A percentile compares a stretch with the other conserved stretches of the same genome.
These are phyloP conservation scores for Saccharomycopsis schoenii DNA, from an alignment of 805 yeast genomes.

Conservation along the genomic window DNA sequence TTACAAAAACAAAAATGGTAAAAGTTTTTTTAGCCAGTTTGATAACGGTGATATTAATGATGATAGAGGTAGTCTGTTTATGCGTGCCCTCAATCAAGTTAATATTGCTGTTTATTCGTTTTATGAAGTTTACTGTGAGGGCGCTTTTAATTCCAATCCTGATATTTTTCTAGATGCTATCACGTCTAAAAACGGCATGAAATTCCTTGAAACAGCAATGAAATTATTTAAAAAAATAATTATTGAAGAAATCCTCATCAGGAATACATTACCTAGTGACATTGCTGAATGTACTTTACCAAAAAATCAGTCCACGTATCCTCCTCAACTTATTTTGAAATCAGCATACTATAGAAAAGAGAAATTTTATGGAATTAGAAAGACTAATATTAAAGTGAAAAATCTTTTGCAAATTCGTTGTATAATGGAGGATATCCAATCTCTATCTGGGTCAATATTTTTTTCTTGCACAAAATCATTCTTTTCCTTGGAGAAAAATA, in stretches of 20 bases:
- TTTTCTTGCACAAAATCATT: neutral
- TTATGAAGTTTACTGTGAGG: conserved; percentile 4
- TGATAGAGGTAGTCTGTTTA: conserved; percentile 18
- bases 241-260: conserved; percentile 47
- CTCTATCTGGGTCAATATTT: conserved; percentile 4
- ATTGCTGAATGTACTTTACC: conserved; percentile 37
- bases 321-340: conserved; percentile 33
- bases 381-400: conserved; percentile 49
- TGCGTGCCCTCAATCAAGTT: conserved; percentile 12
- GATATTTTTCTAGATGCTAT: conserved; percentile 29
- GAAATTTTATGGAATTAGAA: conserved; percentile 22
- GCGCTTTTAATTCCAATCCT: neutral
- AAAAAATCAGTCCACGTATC: conserved; percentile 23
- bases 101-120: conserved; percentile 4
- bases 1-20: neutral
- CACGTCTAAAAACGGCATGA: conserved; percentile 33
- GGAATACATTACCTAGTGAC: conserved; percentile 37
- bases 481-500: neutral
- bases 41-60: conserved; percentile 11
- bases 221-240: conserved; percentile 40
- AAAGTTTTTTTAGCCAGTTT: conserved; percentile 13
- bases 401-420: conserved; percentile 49
- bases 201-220: conserved; percentile 33
- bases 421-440: conserved; percentile 24
- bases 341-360: neutral